These are phyloP conservation scores for Sclerotinia sclerotiorum DNA, from an alignment of 2,329 filamentous ascomycete species.

Conservation along the genomic window DNA sequence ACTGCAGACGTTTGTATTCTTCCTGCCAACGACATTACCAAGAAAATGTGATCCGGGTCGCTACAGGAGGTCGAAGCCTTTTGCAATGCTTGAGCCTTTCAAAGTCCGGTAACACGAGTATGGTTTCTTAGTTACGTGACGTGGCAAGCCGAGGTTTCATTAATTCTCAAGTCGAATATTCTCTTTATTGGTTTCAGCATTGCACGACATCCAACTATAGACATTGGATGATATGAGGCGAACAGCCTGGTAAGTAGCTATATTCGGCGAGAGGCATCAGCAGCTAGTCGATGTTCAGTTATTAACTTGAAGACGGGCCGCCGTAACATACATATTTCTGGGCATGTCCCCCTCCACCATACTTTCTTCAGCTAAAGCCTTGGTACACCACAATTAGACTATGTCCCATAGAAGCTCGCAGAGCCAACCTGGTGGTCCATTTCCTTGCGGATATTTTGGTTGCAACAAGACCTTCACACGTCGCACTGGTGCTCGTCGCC, in stretches of 20 bases:
- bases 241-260: background rate
- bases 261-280: background rate
- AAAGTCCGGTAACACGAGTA: conserved; percentile 8
- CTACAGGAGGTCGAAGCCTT: conserved; percentile 9
- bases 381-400: background rate
- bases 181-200: conserved; percentile 8
- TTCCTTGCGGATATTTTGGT: conserved; percentile 17
- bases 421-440: background rate
- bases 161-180: conserved; percentile 6
- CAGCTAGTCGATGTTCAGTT: background rate
- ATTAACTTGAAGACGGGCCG: background rate
- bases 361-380: conserved; percentile 22
- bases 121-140: conserved; percentile 9
- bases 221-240: background rate
- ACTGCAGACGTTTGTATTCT: background rate
- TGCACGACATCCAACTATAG: conserved; percentile 5
- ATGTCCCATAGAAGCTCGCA: conserved; percentile 4
- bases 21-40: background rate
- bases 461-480: conserved; percentile 23
- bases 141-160: conserved; percentile 10
- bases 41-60: background rate
- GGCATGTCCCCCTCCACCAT: background rate
- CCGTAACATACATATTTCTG: conserved; percentile 11
- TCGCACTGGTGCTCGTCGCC: conserved; percentile 20
- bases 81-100: conserved; percentile 8